Conservation (phyloP, 129 eudicot genomes). For the Cynara cardunculus region DNA sequence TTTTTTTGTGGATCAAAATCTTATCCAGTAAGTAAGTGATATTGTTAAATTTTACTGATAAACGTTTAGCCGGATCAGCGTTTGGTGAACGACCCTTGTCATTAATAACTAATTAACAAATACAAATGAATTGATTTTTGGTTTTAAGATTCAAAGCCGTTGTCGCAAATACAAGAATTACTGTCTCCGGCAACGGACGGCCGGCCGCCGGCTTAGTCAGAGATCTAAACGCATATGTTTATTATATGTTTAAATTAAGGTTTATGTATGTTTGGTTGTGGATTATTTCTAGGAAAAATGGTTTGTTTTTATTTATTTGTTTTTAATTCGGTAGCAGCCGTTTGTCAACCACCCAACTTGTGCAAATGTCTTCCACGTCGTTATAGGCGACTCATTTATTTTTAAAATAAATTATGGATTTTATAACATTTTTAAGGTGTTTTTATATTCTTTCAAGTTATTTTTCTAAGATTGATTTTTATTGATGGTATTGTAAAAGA, state of each 20-base stretch:
- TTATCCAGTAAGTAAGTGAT: too few species aligned
- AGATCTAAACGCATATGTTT: not conserved
- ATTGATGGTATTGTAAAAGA: not conserved
- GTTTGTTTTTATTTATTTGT: constrained; percentile 24
- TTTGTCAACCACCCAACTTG: constrained; percentile 23
- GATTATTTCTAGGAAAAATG: constrained; percentile 22
- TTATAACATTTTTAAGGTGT: not conserved
- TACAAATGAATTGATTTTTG: not conserved
- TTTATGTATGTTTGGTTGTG: constrained; percentile 11
- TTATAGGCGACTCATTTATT: not conserved
- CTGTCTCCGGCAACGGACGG: constrained; percentile 25
- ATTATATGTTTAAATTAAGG: not conserved
- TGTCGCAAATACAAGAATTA: constrained; percentile 21
- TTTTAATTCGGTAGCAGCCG: constrained; percentile 21
- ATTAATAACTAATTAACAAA: not conserved
- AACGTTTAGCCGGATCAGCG: too few species aligned
- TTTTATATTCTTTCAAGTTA: not conserved
- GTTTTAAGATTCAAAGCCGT: not conserved
- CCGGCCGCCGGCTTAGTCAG: constrained; percentile 13
- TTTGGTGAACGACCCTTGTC: too few species aligned
- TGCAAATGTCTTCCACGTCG: constrained; percentile 24
- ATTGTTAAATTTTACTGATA: too few species aligned
- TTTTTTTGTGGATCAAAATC: too few species aligned
- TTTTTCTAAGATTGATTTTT: not conserved
- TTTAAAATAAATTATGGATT: not conserved